Conservation (phyloP, 116 monocot genomes). For the Zostera marina region DNA sequence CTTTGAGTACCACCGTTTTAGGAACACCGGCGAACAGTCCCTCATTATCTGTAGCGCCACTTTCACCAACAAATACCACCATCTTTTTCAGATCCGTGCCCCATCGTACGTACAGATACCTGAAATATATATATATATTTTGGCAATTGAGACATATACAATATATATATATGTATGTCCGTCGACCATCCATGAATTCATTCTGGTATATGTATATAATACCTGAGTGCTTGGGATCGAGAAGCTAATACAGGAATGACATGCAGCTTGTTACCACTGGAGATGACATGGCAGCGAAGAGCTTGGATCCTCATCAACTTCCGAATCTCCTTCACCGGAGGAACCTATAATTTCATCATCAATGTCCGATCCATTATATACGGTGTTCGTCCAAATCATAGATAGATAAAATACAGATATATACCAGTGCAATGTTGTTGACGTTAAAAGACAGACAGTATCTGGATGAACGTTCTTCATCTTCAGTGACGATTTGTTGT, state of each 20-base stretch:
- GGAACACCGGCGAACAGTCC: conserved; percentile 73
- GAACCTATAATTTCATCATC: conserved; percentile 53
- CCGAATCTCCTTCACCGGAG: conserved; percentile 65
- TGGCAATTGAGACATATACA: too few relatives aligned
- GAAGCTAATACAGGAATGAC: conserved; percentile 91
- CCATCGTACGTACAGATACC: conserved; percentile 88
- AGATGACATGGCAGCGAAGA: conserved; percentile 74
- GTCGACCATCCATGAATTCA: too few relatives aligned
- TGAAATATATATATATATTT: conserved; percentile 6
- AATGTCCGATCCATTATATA: too few relatives aligned
- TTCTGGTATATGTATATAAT: conserved; percentile 1
- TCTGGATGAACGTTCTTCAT: conserved; percentile 52
- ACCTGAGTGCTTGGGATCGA: conserved; percentile 95
- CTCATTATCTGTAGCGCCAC: conserved; percentile 83
- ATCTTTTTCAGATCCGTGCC: conserved; percentile 57
- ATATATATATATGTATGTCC: too few relatives aligned
- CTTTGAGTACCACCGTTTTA: conserved; percentile 71
- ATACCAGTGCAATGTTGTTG: conserved; percentile 53
- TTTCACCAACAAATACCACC: conserved; percentile 87
- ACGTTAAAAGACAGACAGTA: conserved; percentile 79
- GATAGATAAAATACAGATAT: background rate
- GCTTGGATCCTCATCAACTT: conserved; percentile 84
- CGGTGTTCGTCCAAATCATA: too few relatives aligned
- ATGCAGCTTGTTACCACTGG: conserved; percentile 69
- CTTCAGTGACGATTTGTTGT: conserved; percentile 52